These are phyloP conservation scores for Lactarius evosmus DNA, from an alignment of 768 basidiomycete genomes.

Conservation along the genomic window DNA sequence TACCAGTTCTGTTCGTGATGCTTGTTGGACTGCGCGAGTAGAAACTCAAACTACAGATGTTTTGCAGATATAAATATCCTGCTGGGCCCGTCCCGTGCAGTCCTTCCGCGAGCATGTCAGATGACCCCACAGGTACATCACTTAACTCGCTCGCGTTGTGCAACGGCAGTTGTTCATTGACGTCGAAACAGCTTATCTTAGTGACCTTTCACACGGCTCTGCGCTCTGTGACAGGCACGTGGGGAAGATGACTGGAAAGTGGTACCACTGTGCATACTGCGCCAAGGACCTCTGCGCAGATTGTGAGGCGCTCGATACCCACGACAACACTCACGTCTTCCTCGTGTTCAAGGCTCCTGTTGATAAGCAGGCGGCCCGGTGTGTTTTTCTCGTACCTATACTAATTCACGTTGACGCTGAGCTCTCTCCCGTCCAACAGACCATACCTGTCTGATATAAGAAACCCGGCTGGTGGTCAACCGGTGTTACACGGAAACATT, in stretches of 20 bases:
- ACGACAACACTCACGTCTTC: constrained; percentile 80
- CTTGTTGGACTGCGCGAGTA: not conserved
- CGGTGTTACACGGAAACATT: constrained; percentile 10
- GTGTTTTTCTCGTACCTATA: constrained; percentile 28
- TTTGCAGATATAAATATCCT: constrained; percentile 57
- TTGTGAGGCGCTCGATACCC: constrained; percentile 79
- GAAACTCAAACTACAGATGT: not conserved
- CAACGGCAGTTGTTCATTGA: not conserved
- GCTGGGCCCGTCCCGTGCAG: constrained; percentile 46
- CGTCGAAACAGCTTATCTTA: constrained; percentile 54
- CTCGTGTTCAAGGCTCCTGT: constrained; percentile 84
- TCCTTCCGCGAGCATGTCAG: constrained; percentile 37
- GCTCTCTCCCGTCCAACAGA: not conserved
- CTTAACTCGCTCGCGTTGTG: not conserved
- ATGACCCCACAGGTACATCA: constrained; percentile 55
- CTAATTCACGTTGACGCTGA: constrained; percentile 15
- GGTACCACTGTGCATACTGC: constrained; percentile 91
- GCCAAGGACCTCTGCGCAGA: constrained; percentile 77
- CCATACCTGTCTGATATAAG: constrained; percentile 11
- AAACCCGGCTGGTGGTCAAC: not conserved
- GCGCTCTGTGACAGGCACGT: constrained; percentile 88
- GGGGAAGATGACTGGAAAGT: constrained; percentile 75
- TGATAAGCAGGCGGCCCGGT: constrained; percentile 73
- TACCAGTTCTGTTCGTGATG: constrained; percentile 63
- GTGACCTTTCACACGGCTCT: constrained; percentile 52